These are phyloP conservation scores for Scleromitrula shiraiana DNA, from an alignment of 2,329 filamentous ascomycete species.

Conservation along the genomic window DNA sequence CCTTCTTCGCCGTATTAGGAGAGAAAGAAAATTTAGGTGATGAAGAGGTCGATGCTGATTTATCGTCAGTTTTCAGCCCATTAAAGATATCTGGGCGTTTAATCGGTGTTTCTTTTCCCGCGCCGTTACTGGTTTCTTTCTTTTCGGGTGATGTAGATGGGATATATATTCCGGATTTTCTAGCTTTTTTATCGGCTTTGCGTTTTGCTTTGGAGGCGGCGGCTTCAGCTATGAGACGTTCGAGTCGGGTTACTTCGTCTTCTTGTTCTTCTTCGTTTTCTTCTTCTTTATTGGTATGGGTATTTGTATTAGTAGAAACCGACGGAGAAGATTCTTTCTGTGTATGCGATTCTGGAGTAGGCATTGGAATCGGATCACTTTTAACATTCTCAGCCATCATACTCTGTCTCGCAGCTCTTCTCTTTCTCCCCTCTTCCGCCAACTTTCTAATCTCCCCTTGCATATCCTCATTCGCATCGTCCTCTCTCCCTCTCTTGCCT, in stretches of 20 bases:
- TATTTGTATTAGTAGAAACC: background rate
- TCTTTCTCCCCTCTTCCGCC: slow-evolving; percentile 44
- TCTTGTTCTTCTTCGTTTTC: slow-evolving; percentile 21
- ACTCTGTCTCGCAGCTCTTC: slow-evolving; percentile 40
- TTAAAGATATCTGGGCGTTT: slow-evolving; percentile 30
- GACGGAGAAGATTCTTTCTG: slow-evolving; percentile 2
- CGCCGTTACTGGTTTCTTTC: background rate
- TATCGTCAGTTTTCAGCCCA: slow-evolving; percentile 34
- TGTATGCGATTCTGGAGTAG: slow-evolving; percentile 10
- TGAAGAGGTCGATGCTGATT: slow-evolving; percentile 27
- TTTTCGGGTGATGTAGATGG: slow-evolving; percentile 21
- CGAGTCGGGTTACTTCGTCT: slow-evolving; percentile 38
- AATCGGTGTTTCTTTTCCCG: slow-evolving; percentile 24
- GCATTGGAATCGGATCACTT: slow-evolving; percentile 7
- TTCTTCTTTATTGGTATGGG: background rate
- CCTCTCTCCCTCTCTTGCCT: slow-evolving; percentile 52
- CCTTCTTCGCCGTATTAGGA: slow-evolving; percentile 21
- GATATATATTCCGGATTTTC: slow-evolving; percentile 30
- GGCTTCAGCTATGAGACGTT: slow-evolving; percentile 35
- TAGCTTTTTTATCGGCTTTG: slow-evolving; percentile 32
- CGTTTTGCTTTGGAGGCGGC: slow-evolving; percentile 33
- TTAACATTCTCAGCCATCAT: slow-evolving; percentile 28
- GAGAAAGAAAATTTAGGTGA: slow-evolving; percentile 29
- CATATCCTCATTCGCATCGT: slow-evolving; percentile 34
- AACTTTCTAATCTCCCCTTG: slow-evolving; percentile 45